Conservation (phyloP, 768 basidiomycete species). For the Trichaptum fuscoviolaceum region DNA sequence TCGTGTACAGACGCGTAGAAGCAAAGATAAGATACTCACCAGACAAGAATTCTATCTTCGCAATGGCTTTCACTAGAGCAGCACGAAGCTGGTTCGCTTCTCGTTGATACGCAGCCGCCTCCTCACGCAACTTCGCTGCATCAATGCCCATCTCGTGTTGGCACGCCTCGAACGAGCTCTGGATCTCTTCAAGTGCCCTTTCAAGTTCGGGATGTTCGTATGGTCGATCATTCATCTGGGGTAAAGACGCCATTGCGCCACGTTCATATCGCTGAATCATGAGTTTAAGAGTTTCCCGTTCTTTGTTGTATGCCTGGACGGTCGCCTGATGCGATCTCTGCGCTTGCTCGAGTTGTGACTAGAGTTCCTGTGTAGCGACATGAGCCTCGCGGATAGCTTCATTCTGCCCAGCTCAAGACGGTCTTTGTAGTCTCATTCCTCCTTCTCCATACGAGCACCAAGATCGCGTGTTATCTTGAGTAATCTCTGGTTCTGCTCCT, state of each 20-base stretch:
- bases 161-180: slow-evolving; percentile 77
- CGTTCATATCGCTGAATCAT: slow-evolving; percentile 59
- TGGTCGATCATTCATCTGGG: slow-evolving; percentile 22
- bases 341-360: slow-evolving; percentile 72
- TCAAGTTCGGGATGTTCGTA: slow-evolving; percentile 33
- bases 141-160: slow-evolving; percentile 79
- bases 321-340: slow-evolving; percentile 64
- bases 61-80: slow-evolving; percentile 76
- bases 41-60: slow-evolving; percentile 70
- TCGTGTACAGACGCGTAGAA: slow-evolving; percentile 7
- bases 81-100: slow-evolving; percentile 63
- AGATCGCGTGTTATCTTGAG: slow-evolving; percentile 80
- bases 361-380: slow-evolving; percentile 75
- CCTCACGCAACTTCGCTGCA: slow-evolving; percentile 64
- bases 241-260: slow-evolving; percentile 14
- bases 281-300: slow-evolving; percentile 77
- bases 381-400: slow-evolving; percentile 86
- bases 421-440: slow-evolving; percentile 72
- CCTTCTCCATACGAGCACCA: slow-evolving; percentile 77
- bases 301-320: slow-evolving; percentile 79
- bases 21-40: slow-evolving; percentile 39
- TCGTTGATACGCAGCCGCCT: slow-evolving; percentile 56
- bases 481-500: slow-evolving; percentile 87
- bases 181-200: slow-evolving; percentile 64
- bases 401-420: slow-evolving; percentile 62